Base-by-base conservation (phyloP, 208 protist genomes). In the Jaenimonas drosophilae region DNA sequence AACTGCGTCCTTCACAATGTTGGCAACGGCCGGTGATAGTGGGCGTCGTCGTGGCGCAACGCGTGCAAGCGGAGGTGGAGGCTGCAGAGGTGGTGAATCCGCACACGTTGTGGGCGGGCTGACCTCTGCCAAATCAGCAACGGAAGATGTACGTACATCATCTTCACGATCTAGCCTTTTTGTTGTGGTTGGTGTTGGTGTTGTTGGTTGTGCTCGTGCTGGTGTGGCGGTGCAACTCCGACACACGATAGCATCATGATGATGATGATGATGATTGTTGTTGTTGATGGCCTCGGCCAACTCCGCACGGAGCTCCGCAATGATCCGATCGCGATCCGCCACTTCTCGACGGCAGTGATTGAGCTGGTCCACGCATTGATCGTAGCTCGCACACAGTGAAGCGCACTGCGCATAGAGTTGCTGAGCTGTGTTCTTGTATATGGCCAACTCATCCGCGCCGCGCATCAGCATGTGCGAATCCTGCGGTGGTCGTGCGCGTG, bases 311-410 rank as follows among this genome's bases (percentile, higher is more conserved):
- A 85, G 56, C 25, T 36, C 52, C 2, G 44, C 59, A 28, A 79
- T 58, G 11, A 33, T 28, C 9, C 43, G 41, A 26, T 75, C 65
- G 12, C 50, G 31, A 12, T 44, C 60, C 1, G 34, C 27, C 29
- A 75, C 28, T 11, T 26, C 21, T 19, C 39, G 38, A 21, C 51
- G 58, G 30, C 55, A 54, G 20, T 27, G 36, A 9, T 33, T 40
- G 12, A 88, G 57, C 45, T 72, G 70, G 26, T 66, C 60, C 20
- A 84, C 79, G 46, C 71, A 72, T 16, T 55, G 64, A 48, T 77
- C 61, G 58, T 81, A 88, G 45, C 68, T 54, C 42, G 65, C 58
- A 42, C 70, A 80, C 5, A 88, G 55, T 9, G 59, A 54, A 20
- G 55, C 54, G 57, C 65, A 84, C 54, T 84, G 73, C 47, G 38